Base-by-base conservation (phyloP, 139 green algal genomes). In the Astrephomene gubernaculifera region DNA sequence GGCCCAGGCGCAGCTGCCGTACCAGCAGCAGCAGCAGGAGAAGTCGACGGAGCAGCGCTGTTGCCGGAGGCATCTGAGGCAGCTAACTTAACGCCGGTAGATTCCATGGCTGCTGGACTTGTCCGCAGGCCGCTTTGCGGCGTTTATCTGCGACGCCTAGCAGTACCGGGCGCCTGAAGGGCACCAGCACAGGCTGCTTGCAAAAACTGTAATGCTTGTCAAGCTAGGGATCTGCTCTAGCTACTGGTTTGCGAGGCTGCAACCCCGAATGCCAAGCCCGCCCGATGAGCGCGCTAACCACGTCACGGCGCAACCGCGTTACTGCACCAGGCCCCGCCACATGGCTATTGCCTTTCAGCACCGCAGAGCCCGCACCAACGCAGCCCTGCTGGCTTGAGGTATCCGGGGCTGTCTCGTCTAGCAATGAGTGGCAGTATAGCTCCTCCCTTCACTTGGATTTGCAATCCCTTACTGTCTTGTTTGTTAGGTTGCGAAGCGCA, bases 41-140 rank as follows among this genome's bases (percentile, higher is more conserved):
- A 57, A n/a, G n/a, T n/a, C n/a, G n/a, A n/a, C n/a, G n/a, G n/a
- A n/a, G n/a, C n/a, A n/a, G n/a, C 49, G 14, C 49, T 57, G 49
- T 17, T 57, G 49, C 49, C 49, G 49, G 12, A 12, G 49, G 49
- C 49, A 57, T 57, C 14, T 25, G 49, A 12, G 14, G 49, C 49
- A 57, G 49, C 49, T 25, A 39, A 7, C 53, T 53, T 75, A 57
- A 52, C 1, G 36, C 39, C 39, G 68, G 21, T 75, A 27, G 68
- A 75, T 9, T 75, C 68, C 68, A 75, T 75, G 68, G 38, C 39
- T 54, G 68, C 8, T 31, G n/a, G n/a, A n/a, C 65, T 49, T 43
- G 65, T 45, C 33, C 65, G 65, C 31, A n/a, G n/a, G n/a, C n/a
- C n/a, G n/a, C n/a, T n/a, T n/a, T n/a, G n/a, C n/a, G n/a, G n/a